Evolutionary conservation across 129 eudicot genomes (phyloP), one percentile per base, ranked within the genome.

Genomic region (Pseudognaphalium luteoalbum): DNA sequence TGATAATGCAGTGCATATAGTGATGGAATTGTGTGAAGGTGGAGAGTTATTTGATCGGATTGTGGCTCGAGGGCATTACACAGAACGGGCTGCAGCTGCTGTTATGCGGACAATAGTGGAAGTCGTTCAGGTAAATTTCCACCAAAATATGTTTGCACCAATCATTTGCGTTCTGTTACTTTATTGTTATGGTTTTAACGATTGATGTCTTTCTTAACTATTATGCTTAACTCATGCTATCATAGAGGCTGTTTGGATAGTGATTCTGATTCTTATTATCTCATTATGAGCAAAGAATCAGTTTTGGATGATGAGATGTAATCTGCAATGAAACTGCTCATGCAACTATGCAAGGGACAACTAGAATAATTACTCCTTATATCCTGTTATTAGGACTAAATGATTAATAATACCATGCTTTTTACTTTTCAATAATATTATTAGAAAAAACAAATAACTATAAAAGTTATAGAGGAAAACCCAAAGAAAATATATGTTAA

Each of bases 11-110:
- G 96, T 91, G 0, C 92, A 89, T 76, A 85, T 91, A 72, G 97
- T 91, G 21, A 91, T 87, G 97, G 97, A 89, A 70, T 71, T 91
- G 82, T 91, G 97, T 25, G 96, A 91, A 61, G 97, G 97, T 6
- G 97, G 96, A 4, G 96, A 91, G 70, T 81, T 91, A 47, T 91
- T 91, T 58, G 96, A 91, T 50, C 80, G 92, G 50, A 91, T 91
- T 70, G 97, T 91, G 66, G 92, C 96, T 0, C 72, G 96, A 22
- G 96, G 97, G 50, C 97, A 91, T 79, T 91, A 89, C 17, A 91
- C 97, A 1, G 97, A 91, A 82, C 81, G 96, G 0, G 97, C 96
- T 16, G 97, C 97, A 59, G 92, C 96, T 34, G 72, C 77, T 42
- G 82, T 91, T 7, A 77, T 85, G 87, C 75, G 73, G 70, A 91